A percentile compares a stretch with the other conserved stretches of the same genome.
Conservation (phyloP, 2,329 filamentous ascomycete species). For the Aureobasidium sp. region DNA sequence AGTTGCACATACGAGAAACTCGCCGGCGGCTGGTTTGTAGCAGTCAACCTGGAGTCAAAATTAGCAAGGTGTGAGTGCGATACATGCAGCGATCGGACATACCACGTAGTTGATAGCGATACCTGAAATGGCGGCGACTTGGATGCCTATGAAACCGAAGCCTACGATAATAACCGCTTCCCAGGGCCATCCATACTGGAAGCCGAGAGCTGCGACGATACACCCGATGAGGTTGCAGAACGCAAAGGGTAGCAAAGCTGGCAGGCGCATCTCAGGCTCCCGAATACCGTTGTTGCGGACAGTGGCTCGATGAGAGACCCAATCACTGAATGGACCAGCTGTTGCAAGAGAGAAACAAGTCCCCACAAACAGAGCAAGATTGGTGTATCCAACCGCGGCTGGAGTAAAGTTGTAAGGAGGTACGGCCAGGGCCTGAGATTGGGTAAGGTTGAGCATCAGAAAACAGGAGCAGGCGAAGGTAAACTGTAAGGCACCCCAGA, state of each 20-base stretch:
- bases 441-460: background rate
- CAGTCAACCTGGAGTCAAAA: slow-evolving; percentile 38
- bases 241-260: slow-evolving; percentile 57
- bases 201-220: background rate
- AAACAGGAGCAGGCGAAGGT: background rate
- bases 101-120: background rate
- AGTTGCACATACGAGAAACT: slow-evolving; percentile 51
- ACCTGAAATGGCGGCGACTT: background rate
- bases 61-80: background rate
- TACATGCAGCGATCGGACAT: background rate
- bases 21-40: slow-evolving; percentile 52
- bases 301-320: slow-evolving; percentile 56
- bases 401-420: background rate
- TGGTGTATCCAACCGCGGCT: slow-evolving; percentile 43
- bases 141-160: background rate
- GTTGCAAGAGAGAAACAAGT: slow-evolving; percentile 49
- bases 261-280: slow-evolving; percentile 68
- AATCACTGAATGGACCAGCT: slow-evolving; percentile 62
- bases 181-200: background rate
- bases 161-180: background rate
- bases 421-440: background rate
- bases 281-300: slow-evolving; percentile 60
- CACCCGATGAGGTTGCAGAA: slow-evolving; percentile 18
- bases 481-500: background rate
- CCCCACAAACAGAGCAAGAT: slow-evolving; percentile 52